Conservation (phyloP, 148 eudicot species). For the Vaccinium vitisidaea region DNA sequence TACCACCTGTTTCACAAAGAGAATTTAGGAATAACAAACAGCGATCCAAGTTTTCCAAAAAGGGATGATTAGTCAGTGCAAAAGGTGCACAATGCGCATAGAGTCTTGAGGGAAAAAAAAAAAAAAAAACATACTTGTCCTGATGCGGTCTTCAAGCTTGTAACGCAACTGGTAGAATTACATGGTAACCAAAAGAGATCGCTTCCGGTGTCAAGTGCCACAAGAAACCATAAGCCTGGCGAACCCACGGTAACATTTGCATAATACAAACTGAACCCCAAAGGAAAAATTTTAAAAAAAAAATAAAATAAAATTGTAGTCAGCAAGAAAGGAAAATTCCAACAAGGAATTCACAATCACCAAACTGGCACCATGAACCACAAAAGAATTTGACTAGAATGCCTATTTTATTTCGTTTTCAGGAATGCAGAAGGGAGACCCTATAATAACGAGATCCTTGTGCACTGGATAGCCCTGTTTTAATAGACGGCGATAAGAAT, state of each 20-base stretch:
- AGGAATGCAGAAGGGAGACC: neutral
- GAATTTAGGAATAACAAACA: neutral
- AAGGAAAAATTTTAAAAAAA: neutral
- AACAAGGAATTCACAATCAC: neutral
- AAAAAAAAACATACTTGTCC: slow-evolving; percentile 43
- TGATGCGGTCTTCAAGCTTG: slow-evolving; percentile 23
- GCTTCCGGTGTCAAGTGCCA: slow-evolving; percentile 95
- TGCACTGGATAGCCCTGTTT: too few species aligned
- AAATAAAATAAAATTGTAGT: neutral
- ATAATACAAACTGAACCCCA: slow-evolving; percentile 69
- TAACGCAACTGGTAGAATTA: slow-evolving; percentile 65
- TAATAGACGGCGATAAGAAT: neutral
- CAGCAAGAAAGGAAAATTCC: neutral
- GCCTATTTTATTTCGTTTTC: too few species aligned
- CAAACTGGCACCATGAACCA: neutral
- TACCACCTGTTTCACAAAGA: slow-evolving; percentile 25
- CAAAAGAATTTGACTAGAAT: neutral
- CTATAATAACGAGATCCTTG: too few species aligned
- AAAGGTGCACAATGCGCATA: neutral
- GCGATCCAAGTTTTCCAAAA: neutral
- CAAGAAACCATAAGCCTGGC: slow-evolving; percentile 59
- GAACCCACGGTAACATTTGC: slow-evolving; percentile 80
- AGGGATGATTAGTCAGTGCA: neutral
- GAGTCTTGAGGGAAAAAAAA: neutral
- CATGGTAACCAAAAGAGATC: slow-evolving; percentile 92